Evolutionary conservation across 495 filamentous ascomycete genomes (phyloP), one percentile per base, ranked within the genome.

Genomic region (Trichodelitschia bisporula): DNA sequence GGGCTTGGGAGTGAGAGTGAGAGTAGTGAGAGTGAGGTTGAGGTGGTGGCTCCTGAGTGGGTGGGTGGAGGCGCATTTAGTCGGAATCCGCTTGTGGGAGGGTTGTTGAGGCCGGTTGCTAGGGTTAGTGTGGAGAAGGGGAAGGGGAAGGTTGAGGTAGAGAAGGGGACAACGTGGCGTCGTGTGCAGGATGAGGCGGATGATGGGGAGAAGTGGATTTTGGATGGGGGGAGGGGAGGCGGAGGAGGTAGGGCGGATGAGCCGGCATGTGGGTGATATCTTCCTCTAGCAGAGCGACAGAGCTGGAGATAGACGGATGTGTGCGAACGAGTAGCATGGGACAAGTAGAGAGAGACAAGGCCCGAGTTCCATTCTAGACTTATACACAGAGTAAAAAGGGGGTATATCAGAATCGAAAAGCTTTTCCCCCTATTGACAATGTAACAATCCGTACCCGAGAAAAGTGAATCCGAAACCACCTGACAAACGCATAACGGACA

Each of bases 171-270:
- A 34, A 64, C 61, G 2, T 93, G 84, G 86, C 58, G 83, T 28
- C 66, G 79, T 36, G 84, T 92, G 1, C 89, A 95, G 45, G 80
- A 93, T 51, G 78, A 90, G 41, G 57, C 69, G 23, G 74, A 82
- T 30, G 69, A 93, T 46, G 93, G 92, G 40, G 84, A 92, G 51
- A 64, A 62, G n/a, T 71, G 83, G 52, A 92, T 92, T 37, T 51
- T 92, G 3, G 75, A 92, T 50, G 84, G 84, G 0, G 77, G 84
- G 30, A 44, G 36, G 33, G 41, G 30, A 35, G 60, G 43, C 51
- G 58, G 50, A 41, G 49, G 25, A 42, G 38, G 38, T 39, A 55
- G 44, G 24, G 55, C 36, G 32, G 53, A 63, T 33, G 58, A 63
- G 36, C 57, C 46, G 31, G 58, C 49, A 33, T 55, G 46, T 41